These are phyloP conservation scores for Mentha longifolia DNA, from an alignment of 257 asterid genomes.

Conservation along the genomic window DNA sequence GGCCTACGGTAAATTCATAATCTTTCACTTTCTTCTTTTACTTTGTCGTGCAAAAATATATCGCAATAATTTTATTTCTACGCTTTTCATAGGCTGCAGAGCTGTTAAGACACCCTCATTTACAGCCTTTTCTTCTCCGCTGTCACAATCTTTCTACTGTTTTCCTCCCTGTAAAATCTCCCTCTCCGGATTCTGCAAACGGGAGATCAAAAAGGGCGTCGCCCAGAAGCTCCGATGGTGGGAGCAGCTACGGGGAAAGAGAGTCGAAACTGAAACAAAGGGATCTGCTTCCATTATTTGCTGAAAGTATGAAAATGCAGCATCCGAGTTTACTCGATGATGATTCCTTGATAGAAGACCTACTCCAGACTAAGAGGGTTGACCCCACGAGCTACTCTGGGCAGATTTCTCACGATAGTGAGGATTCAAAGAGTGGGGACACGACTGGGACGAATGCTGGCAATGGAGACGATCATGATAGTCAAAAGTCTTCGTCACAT, in stretches of 20 bases:
- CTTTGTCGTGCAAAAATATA: neutral
- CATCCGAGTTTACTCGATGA: conserved; percentile 48
- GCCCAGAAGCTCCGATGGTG: conserved; percentile 52
- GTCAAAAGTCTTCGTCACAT: conserved; percentile 45
- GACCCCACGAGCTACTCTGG: conserved; percentile 82
- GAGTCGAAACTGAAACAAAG: conserved; percentile 50
- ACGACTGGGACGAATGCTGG: conserved; percentile 55
- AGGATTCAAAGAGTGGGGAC: conserved; percentile 71
- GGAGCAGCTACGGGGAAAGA: conserved; percentile 48
- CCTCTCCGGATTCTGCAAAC: conserved; percentile 65
- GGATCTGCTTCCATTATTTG: conserved; percentile 63
- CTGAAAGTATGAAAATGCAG: conserved; percentile 48
- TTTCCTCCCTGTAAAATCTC: conserved; percentile 92
- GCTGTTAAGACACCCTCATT: conserved; percentile 80
- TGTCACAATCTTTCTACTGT: conserved; percentile 78
- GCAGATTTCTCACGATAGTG: conserved; percentile 59
- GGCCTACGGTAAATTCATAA: conserved; percentile 77
- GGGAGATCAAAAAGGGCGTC: conserved; percentile 56
- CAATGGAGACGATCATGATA: conserved; percentile 49
- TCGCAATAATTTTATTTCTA: conserved; percentile 14
- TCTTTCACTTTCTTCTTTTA: neutral
- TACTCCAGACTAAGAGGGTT: conserved; percentile 74
- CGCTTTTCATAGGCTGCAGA: conserved; percentile 72
- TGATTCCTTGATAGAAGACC: conserved; percentile 48
- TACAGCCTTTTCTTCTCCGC: conserved; percentile 82